Evolutionary conservation across 2,329 filamentous ascomycete genomes (phyloP).

Genomic region (Colletotrichum horii): DNA sequence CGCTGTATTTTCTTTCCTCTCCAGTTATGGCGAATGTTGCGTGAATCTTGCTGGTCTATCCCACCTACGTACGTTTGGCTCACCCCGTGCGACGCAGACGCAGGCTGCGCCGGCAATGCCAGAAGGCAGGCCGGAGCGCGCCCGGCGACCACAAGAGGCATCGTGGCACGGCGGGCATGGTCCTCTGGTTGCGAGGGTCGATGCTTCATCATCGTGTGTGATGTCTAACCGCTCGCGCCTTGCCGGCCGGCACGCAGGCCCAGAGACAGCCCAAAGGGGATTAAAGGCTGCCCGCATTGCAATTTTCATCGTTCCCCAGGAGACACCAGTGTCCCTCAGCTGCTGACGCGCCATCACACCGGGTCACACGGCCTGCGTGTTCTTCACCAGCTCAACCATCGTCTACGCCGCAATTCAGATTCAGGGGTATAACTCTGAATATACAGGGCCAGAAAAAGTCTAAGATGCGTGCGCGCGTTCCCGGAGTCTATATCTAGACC

Average conservation of each 20-base stretch:
- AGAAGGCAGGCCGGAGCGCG: neutral
- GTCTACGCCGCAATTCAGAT: neutral
- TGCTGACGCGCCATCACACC: neutral
- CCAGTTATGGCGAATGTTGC: neutral
- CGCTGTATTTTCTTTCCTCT: neutral
- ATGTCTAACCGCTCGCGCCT: neutral
- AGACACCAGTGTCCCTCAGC: no score
- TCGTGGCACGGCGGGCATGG: neutral
- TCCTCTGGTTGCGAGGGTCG: neutral
- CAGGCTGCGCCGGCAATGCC: neutral
- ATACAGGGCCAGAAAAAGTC: neutral
- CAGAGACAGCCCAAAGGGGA: neutral
- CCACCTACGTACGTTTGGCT: neutral
- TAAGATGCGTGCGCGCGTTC: neutral
- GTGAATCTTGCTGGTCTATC: neutral
- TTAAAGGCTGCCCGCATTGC: neutral
- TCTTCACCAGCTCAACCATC: neutral
- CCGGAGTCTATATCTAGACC: conserved; percentile 42
- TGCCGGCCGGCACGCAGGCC: neutral
- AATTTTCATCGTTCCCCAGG: neutral
- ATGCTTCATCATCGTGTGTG: neutral
- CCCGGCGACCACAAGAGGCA: neutral
- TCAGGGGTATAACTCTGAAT: neutral
- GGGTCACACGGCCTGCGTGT: neutral
- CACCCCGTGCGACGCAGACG: neutral